Conservation (phyloP, 2,329 filamentous ascomycete genomes). For the Colletotrichum tabaci region DNA sequence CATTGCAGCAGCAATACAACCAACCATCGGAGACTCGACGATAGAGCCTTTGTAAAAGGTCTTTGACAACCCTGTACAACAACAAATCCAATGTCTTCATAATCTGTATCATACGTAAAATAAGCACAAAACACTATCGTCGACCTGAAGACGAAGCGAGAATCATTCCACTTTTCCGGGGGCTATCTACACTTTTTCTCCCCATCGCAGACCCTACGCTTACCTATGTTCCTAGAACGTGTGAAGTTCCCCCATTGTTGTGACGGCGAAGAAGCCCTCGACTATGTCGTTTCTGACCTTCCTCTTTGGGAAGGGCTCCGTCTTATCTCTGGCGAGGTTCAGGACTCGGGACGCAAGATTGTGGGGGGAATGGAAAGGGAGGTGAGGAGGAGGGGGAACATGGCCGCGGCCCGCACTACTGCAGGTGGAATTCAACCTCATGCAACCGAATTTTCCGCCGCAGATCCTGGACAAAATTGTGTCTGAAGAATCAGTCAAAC, state of each 20-base stretch:
- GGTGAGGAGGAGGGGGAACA: no score
- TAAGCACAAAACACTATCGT: neutral
- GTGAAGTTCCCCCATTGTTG: neutral
- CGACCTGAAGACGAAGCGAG: neutral
- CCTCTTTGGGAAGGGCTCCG: slow-evolving; percentile 29
- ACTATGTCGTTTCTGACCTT: slow-evolving; percentile 16
- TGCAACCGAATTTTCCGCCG: slow-evolving; percentile 6
- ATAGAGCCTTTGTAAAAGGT: neutral
- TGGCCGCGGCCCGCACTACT: slow-evolving; percentile 18
- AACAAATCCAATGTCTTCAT: neutral
- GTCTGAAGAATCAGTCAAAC: neutral
- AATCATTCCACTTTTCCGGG: neutral
- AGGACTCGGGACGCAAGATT: slow-evolving; percentile 6
- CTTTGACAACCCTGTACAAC: slow-evolving; percentile 2
- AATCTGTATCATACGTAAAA: slow-evolving; percentile 12
- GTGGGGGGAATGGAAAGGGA: slow-evolving; percentile 4
- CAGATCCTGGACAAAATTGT: slow-evolving; percentile 10
- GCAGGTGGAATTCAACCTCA: slow-evolving; percentile 37
- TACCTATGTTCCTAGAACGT: neutral
- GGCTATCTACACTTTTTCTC: no score
- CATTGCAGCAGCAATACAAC: neutral
- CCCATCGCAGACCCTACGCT: neutral
- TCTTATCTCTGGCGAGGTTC: slow-evolving; percentile 31
- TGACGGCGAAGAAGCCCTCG: neutral
- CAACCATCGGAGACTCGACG: neutral